Percentiles rank a stretch among this genome's conserved stretches.
Evolutionary conservation across 805 yeast species (phyloP).

Genomic region (Ogataea philodendri): DNA sequence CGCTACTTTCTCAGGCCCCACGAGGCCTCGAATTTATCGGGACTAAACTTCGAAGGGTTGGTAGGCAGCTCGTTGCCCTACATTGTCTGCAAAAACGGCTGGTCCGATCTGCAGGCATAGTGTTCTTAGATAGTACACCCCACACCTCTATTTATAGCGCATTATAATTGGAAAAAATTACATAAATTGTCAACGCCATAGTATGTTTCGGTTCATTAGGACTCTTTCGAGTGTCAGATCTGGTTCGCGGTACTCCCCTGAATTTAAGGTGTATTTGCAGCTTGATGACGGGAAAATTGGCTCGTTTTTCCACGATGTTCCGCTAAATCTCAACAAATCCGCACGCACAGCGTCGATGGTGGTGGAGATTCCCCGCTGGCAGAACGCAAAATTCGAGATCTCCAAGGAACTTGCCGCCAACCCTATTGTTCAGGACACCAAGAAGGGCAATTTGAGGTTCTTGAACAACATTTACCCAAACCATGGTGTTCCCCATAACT

Average conservation of each 20-base stretch:
- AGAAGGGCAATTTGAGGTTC: slow-evolving; percentile 66
- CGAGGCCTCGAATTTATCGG: slow-evolving; percentile 6
- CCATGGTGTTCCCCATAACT: slow-evolving; percentile 83
- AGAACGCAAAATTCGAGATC: slow-evolving; percentile 82
- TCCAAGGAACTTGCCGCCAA: slow-evolving; percentile 55
- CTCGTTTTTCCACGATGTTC: slow-evolving; percentile 73
- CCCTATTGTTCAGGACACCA: slow-evolving; percentile 79
- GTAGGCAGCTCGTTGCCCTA: slow-evolving; percentile 36
- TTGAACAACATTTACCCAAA: slow-evolving; percentile 78
- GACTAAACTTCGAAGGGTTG: slow-evolving; percentile 31
- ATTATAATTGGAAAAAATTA: neutral
- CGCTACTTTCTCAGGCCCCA: slow-evolving; percentile 21
- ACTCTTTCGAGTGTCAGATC: slow-evolving; percentile 20
- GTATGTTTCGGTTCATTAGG: slow-evolving; percentile 7
- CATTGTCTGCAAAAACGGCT: slow-evolving; percentile 31
- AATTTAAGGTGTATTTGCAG: slow-evolving; percentile 45
- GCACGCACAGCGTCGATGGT: slow-evolving; percentile 56
- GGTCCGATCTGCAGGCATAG: slow-evolving; percentile 31
- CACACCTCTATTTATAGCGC: no score
- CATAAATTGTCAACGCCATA: neutral
- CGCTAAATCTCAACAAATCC: slow-evolving; percentile 46
- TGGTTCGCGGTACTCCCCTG: slow-evolving; percentile 40
- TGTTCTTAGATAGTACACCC: neutral
- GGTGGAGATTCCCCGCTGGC: slow-evolving; percentile 78
- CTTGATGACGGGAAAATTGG: slow-evolving; percentile 43